Conservation (phyloP, 306 rosid species). For the Urtica urens region DNA sequence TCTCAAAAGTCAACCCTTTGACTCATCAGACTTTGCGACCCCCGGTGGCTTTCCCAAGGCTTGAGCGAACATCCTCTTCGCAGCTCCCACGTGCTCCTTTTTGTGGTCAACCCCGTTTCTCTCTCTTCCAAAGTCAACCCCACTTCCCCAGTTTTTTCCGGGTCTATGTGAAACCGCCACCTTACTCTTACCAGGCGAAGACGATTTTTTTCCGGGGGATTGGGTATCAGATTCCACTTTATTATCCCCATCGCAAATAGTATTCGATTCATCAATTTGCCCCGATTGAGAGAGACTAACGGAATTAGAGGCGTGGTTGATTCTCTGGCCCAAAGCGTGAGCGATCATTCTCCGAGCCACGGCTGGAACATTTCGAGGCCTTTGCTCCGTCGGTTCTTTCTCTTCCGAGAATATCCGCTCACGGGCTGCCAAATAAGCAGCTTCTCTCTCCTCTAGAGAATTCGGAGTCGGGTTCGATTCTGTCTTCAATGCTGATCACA, state of each 20-base stretch:
- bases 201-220: too few relatives aligned
- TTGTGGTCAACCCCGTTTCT: constrained; percentile 34
- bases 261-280: constrained; percentile 18
- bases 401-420: constrained; percentile 69
- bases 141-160: too few relatives aligned
- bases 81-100: constrained; percentile 86
- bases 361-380: constrained; percentile 63
- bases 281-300: constrained; percentile 21
- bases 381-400: constrained; percentile 43
- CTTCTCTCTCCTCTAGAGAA: constrained; percentile 74
- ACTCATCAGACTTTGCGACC: constrained; percentile 38
- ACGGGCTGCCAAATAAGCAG: constrained; percentile 81
- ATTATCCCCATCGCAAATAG: constrained; percentile 27
- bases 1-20: constrained; percentile 28
- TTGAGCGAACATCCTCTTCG: constrained; percentile 87
- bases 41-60: constrained; percentile 70
- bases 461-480: constrained; percentile 32
- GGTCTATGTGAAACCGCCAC: too few relatives aligned
- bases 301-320: constrained; percentile 34
- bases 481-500: constrained; percentile 31
- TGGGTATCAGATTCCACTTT: constrained; percentile 17
- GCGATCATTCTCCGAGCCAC: constrained; percentile 98
- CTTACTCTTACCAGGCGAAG: constrained; percentile 23
- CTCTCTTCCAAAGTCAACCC: constrained; percentile 27
- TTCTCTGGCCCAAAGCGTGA: constrained; percentile 84